A percentile compares a stretch with the other conserved stretches of the same genome.
phyloP scores from a whole-genome alignment of 768 basidiomycete species.

The Russula emetica region DNA sequence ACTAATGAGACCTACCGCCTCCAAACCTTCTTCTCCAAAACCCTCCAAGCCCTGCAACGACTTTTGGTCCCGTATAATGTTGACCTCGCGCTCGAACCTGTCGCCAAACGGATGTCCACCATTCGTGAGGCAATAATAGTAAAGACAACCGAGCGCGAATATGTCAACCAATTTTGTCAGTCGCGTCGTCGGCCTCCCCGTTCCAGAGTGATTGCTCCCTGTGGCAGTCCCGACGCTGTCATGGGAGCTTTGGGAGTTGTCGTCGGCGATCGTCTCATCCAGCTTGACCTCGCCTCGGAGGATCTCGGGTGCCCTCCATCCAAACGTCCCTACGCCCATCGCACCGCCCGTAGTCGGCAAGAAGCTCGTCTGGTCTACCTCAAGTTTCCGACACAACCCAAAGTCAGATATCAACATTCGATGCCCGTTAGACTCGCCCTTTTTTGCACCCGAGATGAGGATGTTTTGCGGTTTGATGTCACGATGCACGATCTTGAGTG shows the following conservation, averaged over 20 bases:
- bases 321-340: slow-evolving; percentile 88
- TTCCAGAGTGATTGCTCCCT: slow-evolving; percentile 35
- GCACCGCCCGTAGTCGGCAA: slow-evolving; percentile 87
- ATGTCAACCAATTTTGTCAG: slow-evolving; percentile 96
- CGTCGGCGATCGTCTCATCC: slow-evolving; percentile 65
- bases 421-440: slow-evolving; percentile 46
- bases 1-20: slow-evolving; percentile 76
- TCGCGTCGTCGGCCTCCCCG: slow-evolving; percentile 50
- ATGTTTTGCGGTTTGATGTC: slow-evolving; percentile 99
- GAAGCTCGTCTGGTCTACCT: slow-evolving; percentile 95
- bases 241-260: slow-evolving; percentile 61
- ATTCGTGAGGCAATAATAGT: slow-evolving; percentile 86
- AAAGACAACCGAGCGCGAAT: slow-evolving; percentile 92
- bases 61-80: slow-evolving; percentile 83
- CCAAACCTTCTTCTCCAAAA: slow-evolving; percentile 91
- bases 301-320: slow-evolving; percentile 98
- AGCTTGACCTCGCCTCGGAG: slow-evolving; percentile 90
- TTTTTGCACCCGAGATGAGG: slow-evolving; percentile 70
- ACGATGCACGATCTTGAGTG: slow-evolving; percentile 92
- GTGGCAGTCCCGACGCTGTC: slow-evolving; percentile 57
- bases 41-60: slow-evolving; percentile 64
- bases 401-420: slow-evolving; percentile 96
- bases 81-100: slow-evolving; percentile 87
- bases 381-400: slow-evolving; percentile 92
- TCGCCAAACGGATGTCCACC: slow-evolving; percentile 95